These are phyloP conservation scores for Citrus inodora DNA, from an alignment of 345 rosid genomes.

Conservation along the genomic window DNA sequence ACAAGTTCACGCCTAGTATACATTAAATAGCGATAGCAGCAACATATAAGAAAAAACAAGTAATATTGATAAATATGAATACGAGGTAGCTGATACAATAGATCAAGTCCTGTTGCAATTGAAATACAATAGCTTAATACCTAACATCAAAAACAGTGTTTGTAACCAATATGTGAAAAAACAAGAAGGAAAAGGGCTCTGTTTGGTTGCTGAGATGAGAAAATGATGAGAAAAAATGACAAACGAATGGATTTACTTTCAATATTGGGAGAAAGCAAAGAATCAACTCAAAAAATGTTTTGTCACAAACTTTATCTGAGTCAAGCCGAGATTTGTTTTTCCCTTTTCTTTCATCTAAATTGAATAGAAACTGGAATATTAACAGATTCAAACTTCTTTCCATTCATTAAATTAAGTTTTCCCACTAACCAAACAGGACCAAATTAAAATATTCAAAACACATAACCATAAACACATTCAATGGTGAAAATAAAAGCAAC, in stretches of 20 bases:
- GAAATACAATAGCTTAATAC: neutral
- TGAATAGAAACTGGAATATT: neutral
- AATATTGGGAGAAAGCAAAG: neutral
- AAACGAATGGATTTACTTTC: neutral
- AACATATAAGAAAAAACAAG: neutral
- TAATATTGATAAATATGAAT: neutral
- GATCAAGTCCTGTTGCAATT: neutral
- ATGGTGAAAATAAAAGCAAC: neutral
- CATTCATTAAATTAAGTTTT: neutral
- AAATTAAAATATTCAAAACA: neutral
- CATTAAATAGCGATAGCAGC: neutral
- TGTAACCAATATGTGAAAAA: neutral
- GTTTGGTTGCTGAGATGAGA: neutral
- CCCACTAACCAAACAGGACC: constrained; percentile 12
- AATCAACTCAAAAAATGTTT: neutral
- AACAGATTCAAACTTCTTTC: neutral
- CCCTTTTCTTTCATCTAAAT: neutral
- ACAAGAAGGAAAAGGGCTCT: neutral
- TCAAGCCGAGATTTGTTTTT: neutral
- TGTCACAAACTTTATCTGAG: neutral
- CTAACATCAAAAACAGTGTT: neutral
- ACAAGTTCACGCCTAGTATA: neutral
- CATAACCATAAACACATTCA: neutral
- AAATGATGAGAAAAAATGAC: neutral
- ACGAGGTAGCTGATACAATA: neutral